Base-by-base conservation (phyloP, 768 basidiomycete genomes). In the Tylopilus plumbeoviolaceoides region DNA sequence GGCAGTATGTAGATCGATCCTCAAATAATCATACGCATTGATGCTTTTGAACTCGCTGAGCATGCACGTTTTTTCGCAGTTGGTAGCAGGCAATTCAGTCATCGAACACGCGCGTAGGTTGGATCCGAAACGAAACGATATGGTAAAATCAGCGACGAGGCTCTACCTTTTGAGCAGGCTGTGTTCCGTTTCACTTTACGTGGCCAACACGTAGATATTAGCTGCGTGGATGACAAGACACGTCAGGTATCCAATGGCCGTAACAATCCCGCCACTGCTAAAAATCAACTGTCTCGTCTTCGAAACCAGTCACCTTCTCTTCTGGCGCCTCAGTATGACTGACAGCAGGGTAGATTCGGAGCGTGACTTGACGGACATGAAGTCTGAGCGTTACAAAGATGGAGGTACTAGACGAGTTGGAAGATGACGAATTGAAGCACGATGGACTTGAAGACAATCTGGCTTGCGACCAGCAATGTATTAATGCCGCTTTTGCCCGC, bases 361-460 rank as follows among this genome's bases (percentile, higher is more conserved):
- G 42, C 10, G 12, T 54, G 58, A 62, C 55, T 53, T 77, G 50
- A 86, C 83, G 10, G 74, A 75, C 92, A 94, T 94, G 61, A 92
- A 75, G n/a, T n/a, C n/a, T n/a, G n/a, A n/a, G 8, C 74, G 67
- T 54, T 81, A 81, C 7, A 73, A 74, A 58, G 84, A 73, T 14
- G 90, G 91, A 60, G 90, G 78, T 61, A n/a, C n/a, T 75, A 91
- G 47, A 94, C 72, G 50, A 92, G 77, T 0, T 90, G 92, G 57
- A 90, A 76, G n/a, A 84, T 79, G 71, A 94, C 78, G 72, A 93
- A 92, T 0, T 92, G 92, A 5, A 94, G 79, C 8, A 90, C 81
- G 65, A 95, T 78, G 27, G 87, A 85, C 25, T 23, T 30, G 28
- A 98, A 78, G 33, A 85, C 76, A 48, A 95, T 94, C 67, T 97